Evolutionary conservation across 2,329 filamentous ascomycete species (phyloP).

Genomic region (Ophiostoma sp.): DNA sequence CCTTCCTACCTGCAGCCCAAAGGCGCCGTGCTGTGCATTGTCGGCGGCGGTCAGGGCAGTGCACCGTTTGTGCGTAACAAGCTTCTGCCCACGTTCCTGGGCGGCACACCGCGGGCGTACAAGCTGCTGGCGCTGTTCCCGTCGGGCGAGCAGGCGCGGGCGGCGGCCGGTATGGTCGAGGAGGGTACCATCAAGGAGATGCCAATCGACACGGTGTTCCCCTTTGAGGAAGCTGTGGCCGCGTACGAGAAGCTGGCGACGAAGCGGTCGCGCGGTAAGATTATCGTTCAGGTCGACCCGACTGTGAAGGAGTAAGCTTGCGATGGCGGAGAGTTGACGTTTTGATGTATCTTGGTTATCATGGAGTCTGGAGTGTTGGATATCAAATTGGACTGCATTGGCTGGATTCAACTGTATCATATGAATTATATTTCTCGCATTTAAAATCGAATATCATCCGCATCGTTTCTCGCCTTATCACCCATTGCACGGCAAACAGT

Average conservation of each 20-base stretch:
- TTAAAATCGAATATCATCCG: background rate
- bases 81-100: constrained; percentile 36
- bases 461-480: background rate
- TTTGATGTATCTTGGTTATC: too few species aligned
- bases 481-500: constrained; percentile 21
- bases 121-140: constrained; percentile 37
- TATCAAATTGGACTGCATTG: background rate
- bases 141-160: constrained; percentile 33
- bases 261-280: constrained; percentile 39
- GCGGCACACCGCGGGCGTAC: constrained; percentile 37
- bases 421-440: background rate
- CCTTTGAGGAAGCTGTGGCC: constrained; percentile 35
- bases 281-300: constrained; percentile 34
- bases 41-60: constrained; percentile 37
- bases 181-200: constrained; percentile 35
- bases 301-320: background rate
- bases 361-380: background rate
- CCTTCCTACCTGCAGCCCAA: constrained; percentile 42
- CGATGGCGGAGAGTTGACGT: background rate
- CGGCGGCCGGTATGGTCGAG: constrained; percentile 34
- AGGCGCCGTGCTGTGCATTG: constrained; percentile 41
- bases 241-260: constrained; percentile 38
- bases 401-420: background rate
- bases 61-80: constrained; percentile 38
- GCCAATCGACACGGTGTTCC: constrained; percentile 37